Percentiles rank a stretch among this genome's conserved stretches.
Evolutionary conservation across 495 filamentous ascomycete genomes (phyloP).

Genomic region (Neurospora sp.): DNA sequence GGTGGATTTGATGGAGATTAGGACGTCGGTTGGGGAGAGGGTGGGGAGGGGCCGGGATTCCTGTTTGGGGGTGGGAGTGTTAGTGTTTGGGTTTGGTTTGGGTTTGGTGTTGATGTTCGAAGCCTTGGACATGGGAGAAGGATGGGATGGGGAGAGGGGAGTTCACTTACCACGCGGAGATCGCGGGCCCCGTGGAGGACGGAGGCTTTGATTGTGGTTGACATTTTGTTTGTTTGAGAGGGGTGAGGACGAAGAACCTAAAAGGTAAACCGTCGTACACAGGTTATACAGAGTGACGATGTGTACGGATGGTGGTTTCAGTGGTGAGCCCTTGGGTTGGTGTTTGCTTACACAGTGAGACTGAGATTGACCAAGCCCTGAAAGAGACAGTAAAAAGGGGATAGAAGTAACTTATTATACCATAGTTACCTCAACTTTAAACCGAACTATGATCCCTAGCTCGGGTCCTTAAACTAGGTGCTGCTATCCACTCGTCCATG

Average conservation of each 20-base stretch:
- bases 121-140: background rate
- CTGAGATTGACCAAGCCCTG: background rate
- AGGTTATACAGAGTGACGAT: background rate
- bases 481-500: background rate
- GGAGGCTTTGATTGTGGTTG: conserved; percentile 42
- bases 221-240: conserved; percentile 4
- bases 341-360: background rate
- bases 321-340: background rate
- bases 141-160: background rate
- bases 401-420: background rate
- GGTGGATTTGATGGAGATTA: conserved; percentile 47
- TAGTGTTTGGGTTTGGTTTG: background rate
- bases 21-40: conserved; percentile 43
- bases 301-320: background rate
- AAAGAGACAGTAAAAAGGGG: background rate
- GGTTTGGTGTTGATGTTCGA: background rate
- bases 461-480: background rate
- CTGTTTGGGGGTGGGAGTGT: conserved; percentile 15
- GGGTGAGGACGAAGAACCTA: background rate
- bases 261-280: background rate
- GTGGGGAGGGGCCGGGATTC: conserved; percentile 34
- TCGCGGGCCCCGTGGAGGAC: conserved; percentile 62
- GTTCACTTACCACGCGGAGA: conserved; percentile 47
- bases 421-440: too few relatives aligned
- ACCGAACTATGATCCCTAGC: background rate